These are phyloP conservation scores for Zangia roseola DNA, from an alignment of 768 basidiomycete genomes.

Conservation along the genomic window DNA sequence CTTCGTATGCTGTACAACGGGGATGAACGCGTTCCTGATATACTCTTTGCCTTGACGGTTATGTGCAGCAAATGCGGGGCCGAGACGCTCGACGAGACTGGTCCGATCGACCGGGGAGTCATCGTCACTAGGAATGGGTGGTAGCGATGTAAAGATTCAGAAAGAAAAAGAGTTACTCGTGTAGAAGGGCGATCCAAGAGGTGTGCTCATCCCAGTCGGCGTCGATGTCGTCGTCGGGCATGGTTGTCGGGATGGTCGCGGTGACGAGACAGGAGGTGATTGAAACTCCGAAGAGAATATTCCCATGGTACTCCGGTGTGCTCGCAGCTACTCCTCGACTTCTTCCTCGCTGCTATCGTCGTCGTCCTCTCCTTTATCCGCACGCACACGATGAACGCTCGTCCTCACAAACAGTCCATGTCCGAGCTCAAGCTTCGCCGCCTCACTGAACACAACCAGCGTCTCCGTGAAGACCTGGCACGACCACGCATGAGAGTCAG, in stretches of 20 bases:
- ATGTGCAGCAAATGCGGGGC: slow-evolving; percentile 36
- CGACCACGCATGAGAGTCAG: slow-evolving; percentile 89
- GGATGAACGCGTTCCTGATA: slow-evolving; percentile 34
- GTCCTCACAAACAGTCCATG: slow-evolving; percentile 92
- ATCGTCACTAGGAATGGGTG: slow-evolving; percentile 31
- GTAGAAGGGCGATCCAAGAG: slow-evolving; percentile 26
- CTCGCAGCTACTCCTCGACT: slow-evolving; percentile 16
- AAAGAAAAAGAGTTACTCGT: slow-evolving; percentile 18
- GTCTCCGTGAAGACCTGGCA: slow-evolving; percentile 85
- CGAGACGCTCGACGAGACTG: slow-evolving; percentile 48
- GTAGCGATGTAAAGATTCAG: background rate
- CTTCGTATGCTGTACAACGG: slow-evolving; percentile 34
- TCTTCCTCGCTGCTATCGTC: background rate
- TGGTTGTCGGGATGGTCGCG: background rate
- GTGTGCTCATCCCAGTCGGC: slow-evolving; percentile 30
- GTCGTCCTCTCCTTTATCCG: slow-evolving; percentile 6
- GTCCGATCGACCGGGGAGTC: slow-evolving; percentile 42
- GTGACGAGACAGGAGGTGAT: slow-evolving; percentile 7
- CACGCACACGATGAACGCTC: slow-evolving; percentile 55
- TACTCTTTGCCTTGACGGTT: slow-evolving; percentile 25
- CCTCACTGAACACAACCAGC: slow-evolving; percentile 90
- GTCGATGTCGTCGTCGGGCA: slow-evolving; percentile 8
- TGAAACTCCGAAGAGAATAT: slow-evolving; percentile 20
- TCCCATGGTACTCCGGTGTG: slow-evolving; percentile 4
- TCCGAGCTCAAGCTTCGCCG: slow-evolving; percentile 95